Evolutionary conservation across 2,329 filamentous ascomycete genomes (phyloP).

Genomic region (Calonectria ilicicola): DNA sequence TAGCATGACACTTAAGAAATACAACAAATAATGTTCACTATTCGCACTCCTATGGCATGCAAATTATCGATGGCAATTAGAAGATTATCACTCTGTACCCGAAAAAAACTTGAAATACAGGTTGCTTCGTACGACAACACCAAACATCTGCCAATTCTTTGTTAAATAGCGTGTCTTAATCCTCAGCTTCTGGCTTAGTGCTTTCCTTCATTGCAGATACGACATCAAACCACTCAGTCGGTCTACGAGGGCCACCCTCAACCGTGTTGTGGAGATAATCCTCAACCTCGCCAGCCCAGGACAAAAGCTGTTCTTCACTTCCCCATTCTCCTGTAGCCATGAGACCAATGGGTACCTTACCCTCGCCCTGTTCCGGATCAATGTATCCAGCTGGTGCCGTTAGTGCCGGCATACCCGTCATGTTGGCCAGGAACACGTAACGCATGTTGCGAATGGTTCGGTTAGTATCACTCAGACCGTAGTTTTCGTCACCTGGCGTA

Average conservation of each 20-base stretch:
- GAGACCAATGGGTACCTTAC: conserved; percentile 70
- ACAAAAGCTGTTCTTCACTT: conserved; percentile 70
- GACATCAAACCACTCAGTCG: conserved; percentile 71
- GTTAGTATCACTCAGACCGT: conserved; percentile 83
- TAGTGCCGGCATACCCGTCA: conserved; percentile 81
- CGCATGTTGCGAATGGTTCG: conserved; percentile 82
- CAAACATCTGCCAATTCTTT: neutral
- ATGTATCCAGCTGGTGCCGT: conserved; percentile 81
- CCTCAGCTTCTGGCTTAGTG: conserved; percentile 24
- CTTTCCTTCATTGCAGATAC: conserved; percentile 47
- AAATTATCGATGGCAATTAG: neutral
- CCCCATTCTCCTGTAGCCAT: conserved; percentile 77
- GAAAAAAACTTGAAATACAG: neutral
- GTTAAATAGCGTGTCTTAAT: neutral
- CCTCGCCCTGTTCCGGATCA: conserved; percentile 65
- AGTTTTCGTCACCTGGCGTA: conserved; percentile 66
- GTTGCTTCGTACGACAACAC: neutral
- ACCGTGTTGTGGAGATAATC: conserved; percentile 63
- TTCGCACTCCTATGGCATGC: neutral
- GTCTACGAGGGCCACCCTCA: conserved; percentile 62
- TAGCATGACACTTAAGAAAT: neutral
- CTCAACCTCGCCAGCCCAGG: conserved; percentile 70
- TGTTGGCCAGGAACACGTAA: conserved; percentile 88
- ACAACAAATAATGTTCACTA: neutral
- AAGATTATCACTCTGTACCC: too few relatives aligned